Percentiles rank a stretch among this genome's conserved stretches.
These are phyloP conservation scores for Raddia distichophylla DNA, from an alignment of 176 grass and related monocot genomes.

Conservation along the genomic window DNA sequence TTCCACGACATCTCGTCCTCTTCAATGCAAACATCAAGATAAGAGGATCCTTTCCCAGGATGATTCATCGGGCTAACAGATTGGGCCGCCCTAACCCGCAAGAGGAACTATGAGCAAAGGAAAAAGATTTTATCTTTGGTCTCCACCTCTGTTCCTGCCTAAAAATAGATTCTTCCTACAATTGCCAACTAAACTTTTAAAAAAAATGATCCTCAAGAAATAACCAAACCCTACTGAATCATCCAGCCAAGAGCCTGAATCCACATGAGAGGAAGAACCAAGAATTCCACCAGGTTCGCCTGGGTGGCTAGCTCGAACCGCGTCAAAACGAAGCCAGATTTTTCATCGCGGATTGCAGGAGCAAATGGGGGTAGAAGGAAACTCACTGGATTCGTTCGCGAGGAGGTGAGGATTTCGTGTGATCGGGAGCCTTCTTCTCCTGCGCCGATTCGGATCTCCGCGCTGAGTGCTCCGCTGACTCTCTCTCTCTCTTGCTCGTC, in stretches of 20 bases:
- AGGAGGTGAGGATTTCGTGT: background rate
- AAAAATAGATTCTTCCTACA: background rate
- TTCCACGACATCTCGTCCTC: conserved; percentile 10
- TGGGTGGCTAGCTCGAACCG: background rate
- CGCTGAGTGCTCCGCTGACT: conserved; percentile 32
- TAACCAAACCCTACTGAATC: background rate
- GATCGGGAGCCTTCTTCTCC: conserved; percentile 39
- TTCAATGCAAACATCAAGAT: conserved; percentile 27
- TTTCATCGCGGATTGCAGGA: conserved; percentile 18
- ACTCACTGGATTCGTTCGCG: conserved; percentile 30
- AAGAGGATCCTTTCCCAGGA: background rate
- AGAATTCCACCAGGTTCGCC: conserved; percentile 18
- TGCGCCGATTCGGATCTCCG: conserved; percentile 55
- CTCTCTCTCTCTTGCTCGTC: background rate
- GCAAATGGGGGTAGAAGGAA: background rate
- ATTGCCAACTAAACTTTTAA: background rate
- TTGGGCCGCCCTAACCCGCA: background rate
- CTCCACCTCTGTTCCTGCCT: background rate
- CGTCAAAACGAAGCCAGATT: background rate
- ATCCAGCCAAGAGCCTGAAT: background rate
- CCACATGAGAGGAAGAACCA: conserved; percentile 8
- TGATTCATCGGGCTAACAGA: conserved; percentile 13
- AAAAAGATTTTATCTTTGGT: background rate
- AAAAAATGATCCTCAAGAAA: background rate
- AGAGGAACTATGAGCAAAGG: background rate